phyloP scores from a whole-genome alignment of 306 rosid species.

The Boehmeria nivea region DNA sequence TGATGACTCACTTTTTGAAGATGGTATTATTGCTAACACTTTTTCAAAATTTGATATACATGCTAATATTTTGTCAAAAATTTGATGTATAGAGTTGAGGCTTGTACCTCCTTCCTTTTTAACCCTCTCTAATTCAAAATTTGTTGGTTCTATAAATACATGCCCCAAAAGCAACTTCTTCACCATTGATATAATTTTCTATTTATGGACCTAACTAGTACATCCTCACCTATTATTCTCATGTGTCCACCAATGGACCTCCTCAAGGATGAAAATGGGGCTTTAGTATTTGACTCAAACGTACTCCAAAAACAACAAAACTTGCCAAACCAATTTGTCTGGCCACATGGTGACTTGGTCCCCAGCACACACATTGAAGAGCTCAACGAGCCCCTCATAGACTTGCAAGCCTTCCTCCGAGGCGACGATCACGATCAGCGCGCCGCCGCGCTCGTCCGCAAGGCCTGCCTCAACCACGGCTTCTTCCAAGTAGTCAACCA shows the following conservation, averaged over 20 bases:
- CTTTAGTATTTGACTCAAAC: constrained; percentile 22
- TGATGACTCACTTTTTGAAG: too few relatives aligned
- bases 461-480: constrained; percentile 55
- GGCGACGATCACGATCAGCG: constrained; percentile 31
- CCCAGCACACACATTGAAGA: constrained; percentile 23
- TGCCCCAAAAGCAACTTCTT: neutral
- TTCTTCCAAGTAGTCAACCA: constrained; percentile 66
- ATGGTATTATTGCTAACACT: too few relatives aligned
- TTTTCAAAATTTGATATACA: too few relatives aligned
- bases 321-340: constrained; percentile 41
- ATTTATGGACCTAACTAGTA: constrained; percentile 26
- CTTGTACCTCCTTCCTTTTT: too few relatives aligned
- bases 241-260: constrained; percentile 14
- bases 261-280: constrained; percentile 17
- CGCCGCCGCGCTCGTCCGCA: constrained; percentile 37
- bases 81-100: too few relatives aligned
- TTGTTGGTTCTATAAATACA: too few relatives aligned
- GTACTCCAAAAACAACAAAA: constrained; percentile 20
- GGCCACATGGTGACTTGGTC: constrained; percentile 41
- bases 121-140: too few relatives aligned
- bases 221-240: constrained; percentile 4
- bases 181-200: constrained; percentile 12
- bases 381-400: constrained; percentile 44
- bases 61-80: too few relatives aligned
- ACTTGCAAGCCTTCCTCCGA: constrained; percentile 30